A percentile compares a stretch with the other conserved stretches of the same genome.
phyloP scores from a whole-genome alignment of 352 stramenopile genomes.

The Pythium angustatum region DNA sequence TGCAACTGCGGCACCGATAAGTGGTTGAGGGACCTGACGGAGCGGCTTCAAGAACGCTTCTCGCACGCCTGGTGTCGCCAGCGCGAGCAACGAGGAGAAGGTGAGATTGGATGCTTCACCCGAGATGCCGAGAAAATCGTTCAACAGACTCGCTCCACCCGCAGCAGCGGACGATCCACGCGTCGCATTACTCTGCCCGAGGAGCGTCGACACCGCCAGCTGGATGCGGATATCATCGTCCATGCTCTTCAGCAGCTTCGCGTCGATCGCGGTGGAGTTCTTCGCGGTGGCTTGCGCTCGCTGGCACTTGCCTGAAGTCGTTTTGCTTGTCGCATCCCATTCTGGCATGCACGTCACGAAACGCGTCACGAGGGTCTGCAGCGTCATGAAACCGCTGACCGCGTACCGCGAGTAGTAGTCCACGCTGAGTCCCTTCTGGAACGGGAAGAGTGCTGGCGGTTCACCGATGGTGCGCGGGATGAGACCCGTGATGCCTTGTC shows the following conservation, averaged over 20 bases:
- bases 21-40: conserved; percentile 59
- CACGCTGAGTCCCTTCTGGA: conserved; percentile 39
- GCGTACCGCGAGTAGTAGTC: conserved; percentile 52
- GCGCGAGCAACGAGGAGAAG: conserved; percentile 14
- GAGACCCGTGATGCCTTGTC: conserved; percentile 27
- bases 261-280: conserved; percentile 34
- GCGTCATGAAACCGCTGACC: conserved; percentile 54
- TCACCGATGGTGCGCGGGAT: conserved; percentile 40
- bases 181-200: conserved; percentile 19
- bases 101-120: conserved; percentile 23
- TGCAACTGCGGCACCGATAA: conserved; percentile 41
- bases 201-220: conserved; percentile 24
- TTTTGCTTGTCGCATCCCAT: conserved; percentile 42
- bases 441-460: conserved; percentile 31
- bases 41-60: conserved; percentile 50
- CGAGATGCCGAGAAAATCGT: conserved; percentile 9
- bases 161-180: conserved; percentile 22
- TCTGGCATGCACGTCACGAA: conserved; percentile 61
- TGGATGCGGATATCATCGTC: conserved; percentile 51
- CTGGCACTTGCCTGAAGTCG: conserved; percentile 49
- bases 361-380: conserved; percentile 62
- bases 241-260: conserved; percentile 36
- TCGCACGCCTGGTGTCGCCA: not conserved
- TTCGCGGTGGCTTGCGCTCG: conserved; percentile 37
- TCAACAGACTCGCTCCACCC: conserved; percentile 23